These are phyloP conservation scores for Boletus coccyginus DNA, from an alignment of 768 basidiomycete genomes.

Conservation along the genomic window DNA sequence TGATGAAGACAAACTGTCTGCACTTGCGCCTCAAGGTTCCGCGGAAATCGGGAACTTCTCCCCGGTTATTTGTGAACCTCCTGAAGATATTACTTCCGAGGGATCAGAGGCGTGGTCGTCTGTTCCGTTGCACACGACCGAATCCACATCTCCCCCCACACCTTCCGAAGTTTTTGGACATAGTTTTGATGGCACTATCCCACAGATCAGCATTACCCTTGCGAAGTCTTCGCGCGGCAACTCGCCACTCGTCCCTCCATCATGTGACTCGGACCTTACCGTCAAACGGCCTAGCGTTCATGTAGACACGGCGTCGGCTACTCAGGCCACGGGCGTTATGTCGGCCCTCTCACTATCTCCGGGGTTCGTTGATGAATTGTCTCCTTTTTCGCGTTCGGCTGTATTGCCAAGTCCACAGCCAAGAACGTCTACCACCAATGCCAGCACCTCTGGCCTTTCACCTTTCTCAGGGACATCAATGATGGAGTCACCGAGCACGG, in stretches of 20 bases:
- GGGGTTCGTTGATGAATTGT: conserved; percentile 20
- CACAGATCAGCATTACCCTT: conserved; percentile 31
- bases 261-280: conserved; percentile 28
- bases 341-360: conserved; percentile 13
- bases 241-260: conserved; percentile 23
- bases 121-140: conserved; percentile 11
- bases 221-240: conserved; percentile 29
- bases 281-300: conserved; percentile 28
- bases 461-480: conserved; percentile 29
- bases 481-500: conserved; percentile 26
- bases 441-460: conserved; percentile 24
- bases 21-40: conserved; percentile 14
- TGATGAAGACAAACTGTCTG: conserved; percentile 10
- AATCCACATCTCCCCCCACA: conserved; percentile 14
- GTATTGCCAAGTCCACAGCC: conserved; percentile 23
- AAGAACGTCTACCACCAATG: conserved; percentile 23
- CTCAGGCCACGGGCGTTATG: conserved; percentile 16
- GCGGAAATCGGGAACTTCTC: conserved; percentile 26
- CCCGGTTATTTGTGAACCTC: conserved; percentile 29
- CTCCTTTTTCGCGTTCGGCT: conserved; percentile 19
- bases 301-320: conserved; percentile 27
- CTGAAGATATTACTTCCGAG: conserved; percentile 25
- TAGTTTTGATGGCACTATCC: conserved; percentile 15
- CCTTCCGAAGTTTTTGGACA: conserved; percentile 10
- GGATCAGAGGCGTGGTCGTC: conserved; percentile 17